Evolutionary conservation across 352 stramenopile species (phyloP), one percentile per base, ranked within the genome.

Genomic region (Phytopythium mirpurense): DNA sequence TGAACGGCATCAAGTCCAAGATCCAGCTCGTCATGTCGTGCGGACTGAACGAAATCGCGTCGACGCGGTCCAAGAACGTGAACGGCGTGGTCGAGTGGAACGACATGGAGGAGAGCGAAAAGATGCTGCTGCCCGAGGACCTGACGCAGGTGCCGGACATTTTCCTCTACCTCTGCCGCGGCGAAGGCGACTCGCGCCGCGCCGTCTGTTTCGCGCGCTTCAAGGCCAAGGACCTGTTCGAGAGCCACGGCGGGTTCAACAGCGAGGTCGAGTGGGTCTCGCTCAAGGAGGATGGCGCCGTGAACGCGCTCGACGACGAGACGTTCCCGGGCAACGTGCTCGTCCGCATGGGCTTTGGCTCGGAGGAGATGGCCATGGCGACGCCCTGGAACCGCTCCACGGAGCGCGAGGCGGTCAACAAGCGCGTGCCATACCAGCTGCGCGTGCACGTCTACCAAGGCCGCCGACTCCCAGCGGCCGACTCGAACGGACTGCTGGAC

Each of bases 41-140:
- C 51, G 76, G 79, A 21, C 53, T 88, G 0, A 76, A 84, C 40
- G 78, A 93, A 37, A 67, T 90, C 19, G 66, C 56, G 2, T 88
- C 76, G 5, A 69, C 65, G 16, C 75, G 77, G 6, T 61, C 43
- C 29, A 78, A 78, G 31, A 93, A 94, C 53, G 56, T 84, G 50
- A 93, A 93, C 31, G 83, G 83, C 34, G 74, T 82, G 6, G 79
- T 91, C 8, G 82, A 93, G 49, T 95, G 83, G 83, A 95, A 95
- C 54, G 69, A 79, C 21, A 76, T 89, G 62, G 65, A 74, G 36
- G 72, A 95, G 54, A 88, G 70, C 29, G 81, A 92, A 37, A 86
- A 83, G 40, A 85, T 92, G 63, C 47, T 87, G 23, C 59, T 94
- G 1, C 74, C 77, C 5, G 74, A 88, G 54, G 74, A 90, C 21